Evolutionary conservation across 176 grass and related monocot species (phyloP), one percentile per base, ranked within the genome.

Genomic region (Raddia distichophylla): DNA sequence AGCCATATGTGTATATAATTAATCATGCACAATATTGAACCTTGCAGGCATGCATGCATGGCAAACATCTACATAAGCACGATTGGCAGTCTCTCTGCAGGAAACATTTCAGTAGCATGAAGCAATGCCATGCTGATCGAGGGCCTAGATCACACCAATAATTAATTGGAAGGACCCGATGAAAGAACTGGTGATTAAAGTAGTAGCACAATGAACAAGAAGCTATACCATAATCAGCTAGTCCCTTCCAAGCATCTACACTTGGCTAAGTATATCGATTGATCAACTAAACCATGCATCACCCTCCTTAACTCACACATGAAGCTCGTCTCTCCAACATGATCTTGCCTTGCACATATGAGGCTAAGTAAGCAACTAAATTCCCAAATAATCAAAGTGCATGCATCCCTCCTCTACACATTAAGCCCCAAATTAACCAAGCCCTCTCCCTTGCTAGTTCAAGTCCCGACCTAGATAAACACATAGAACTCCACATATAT

Each of bases 321-420:
- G n/a, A 65, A 56, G 59, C 76, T 66, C 71, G 58, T 45, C 50
- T 59, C 43, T 35, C 37, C 76, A 66, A 57, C 49, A 74, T 48
- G n/a, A 44, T 80, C 22, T 60, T 22, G 22, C 67, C 33, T 77
- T 76, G 42, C 42, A 15, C 60, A 35, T 48, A 27, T n/a, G 37
- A 49, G 76, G 60, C 69, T 66, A 35, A 40, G 37, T 40, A 40
- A 40, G 37, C 32, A 66, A 75, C 60, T 75, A 83, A 34, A 46
- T 58, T 66, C 68, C 69, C 42, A 67, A 67, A 18, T 65, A 65
- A 81, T 67, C 44, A 81, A 86, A 81, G 77, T 52, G 43, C 14
- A 54, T 35, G 34, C 53, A 8, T 70, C 64, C 52, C 71, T 43
- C 47, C 69, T 75, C 78, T 75, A 87, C 47, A 82, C 53, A 76